phyloP scores from a whole-genome alignment of 768 basidiomycete genomes.

The Sporobolomyces roseus region DNA sequence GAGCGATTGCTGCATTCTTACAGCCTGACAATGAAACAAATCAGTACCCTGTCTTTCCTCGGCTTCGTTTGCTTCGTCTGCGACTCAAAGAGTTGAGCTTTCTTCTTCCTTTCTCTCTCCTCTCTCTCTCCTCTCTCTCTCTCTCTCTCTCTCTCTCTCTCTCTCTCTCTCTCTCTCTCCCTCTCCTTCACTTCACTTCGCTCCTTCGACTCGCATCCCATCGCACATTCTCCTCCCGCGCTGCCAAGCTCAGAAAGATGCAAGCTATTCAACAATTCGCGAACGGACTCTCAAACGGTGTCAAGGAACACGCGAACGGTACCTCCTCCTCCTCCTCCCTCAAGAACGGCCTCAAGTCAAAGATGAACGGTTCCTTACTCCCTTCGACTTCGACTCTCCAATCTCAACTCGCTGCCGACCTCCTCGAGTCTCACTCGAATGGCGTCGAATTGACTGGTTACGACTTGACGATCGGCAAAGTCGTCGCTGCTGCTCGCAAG shows the following conservation, averaged over 20 bases:
- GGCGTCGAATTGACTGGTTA: conserved; percentile 66
- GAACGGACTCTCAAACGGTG: too few species aligned
- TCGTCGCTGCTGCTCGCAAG: conserved; percentile 71
- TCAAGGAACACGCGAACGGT: too few species aligned
- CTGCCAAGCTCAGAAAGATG: too few species aligned
- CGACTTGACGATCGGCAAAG: conserved; percentile 67
- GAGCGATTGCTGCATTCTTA: too few species aligned
- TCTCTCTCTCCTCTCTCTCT: too few species aligned
- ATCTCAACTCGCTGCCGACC: conserved; percentile 7
- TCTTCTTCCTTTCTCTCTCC: too few species aligned
- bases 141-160: background rate
- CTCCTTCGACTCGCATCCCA: background rate
- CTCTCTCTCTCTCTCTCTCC: background rate
- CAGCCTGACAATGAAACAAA: too few species aligned
- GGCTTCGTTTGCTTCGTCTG: too few species aligned
- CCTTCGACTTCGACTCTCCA: background rate
- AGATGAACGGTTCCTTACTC: background rate
- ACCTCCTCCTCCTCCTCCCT: background rate
- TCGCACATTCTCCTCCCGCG: too few species aligned
- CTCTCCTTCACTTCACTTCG: background rate
- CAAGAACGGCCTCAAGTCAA: background rate
- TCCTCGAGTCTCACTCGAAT: conserved; percentile 41
- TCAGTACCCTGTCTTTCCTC: too few species aligned
- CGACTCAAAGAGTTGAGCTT: too few species aligned
- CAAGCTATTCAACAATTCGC: conserved; percentile 13